phyloP scores from a whole-genome alignment of 495 filamentous ascomycete species.

The Glutinoglossum americanum region DNA sequence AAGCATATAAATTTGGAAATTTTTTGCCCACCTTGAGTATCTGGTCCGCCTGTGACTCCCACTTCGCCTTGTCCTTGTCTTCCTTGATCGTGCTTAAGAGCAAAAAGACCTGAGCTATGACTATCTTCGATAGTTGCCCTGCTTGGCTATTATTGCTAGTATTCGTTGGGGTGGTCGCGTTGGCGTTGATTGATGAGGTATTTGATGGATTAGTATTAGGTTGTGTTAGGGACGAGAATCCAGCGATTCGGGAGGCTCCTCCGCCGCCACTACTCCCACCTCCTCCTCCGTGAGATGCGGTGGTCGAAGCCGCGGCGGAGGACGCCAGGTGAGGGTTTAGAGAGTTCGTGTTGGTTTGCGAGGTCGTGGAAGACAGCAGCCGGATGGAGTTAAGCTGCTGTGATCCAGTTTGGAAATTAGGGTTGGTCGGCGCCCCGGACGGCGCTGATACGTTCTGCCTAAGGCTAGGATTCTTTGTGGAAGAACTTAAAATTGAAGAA shows the following conservation, averaged over 20 bases:
- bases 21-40: constrained; percentile 53
- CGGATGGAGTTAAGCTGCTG: constrained; percentile 30
- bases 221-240: constrained; percentile 41
- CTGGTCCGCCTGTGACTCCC: constrained; percentile 77
- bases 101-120: constrained; percentile 83
- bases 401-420: constrained; percentile 34
- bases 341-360: constrained; percentile 38
- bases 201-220: constrained; percentile 27
- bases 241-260: constrained; percentile 35
- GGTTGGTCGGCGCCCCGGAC: constrained; percentile 28
- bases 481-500: constrained; percentile 32
- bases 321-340: constrained; percentile 37
- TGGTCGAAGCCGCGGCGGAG: constrained; percentile 32
- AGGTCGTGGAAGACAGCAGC: constrained; percentile 35
- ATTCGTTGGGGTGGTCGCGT: not conserved
- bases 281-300: constrained; percentile 27
- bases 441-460: constrained; percentile 29
- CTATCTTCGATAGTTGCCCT: constrained; percentile 49
- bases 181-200: not conserved
- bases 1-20: not conserved
- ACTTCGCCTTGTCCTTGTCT: constrained; percentile 76
- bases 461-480: constrained; percentile 24
- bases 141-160: constrained; percentile 9
- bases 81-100: constrained; percentile 86
- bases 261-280: constrained; percentile 33